Conservation (phyloP, 1,139 yeast genomes). For the Blastobotrys malaysiensis region DNA sequence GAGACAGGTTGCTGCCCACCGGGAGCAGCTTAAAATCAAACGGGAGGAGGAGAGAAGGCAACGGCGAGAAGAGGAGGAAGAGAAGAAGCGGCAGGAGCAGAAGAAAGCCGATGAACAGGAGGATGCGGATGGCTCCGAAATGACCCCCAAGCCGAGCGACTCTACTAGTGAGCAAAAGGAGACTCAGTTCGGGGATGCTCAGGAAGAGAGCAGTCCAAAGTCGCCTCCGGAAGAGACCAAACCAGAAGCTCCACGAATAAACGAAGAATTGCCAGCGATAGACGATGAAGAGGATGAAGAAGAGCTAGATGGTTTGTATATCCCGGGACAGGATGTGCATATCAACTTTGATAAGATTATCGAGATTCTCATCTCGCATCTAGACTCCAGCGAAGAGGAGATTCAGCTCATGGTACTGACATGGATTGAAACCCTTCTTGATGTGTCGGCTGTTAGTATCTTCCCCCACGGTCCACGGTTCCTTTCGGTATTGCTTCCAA, state of each 20-base stretch:
- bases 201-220: neutral
- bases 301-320: constrained; percentile 45
- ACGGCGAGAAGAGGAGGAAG: constrained; percentile 11
- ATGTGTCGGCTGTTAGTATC: constrained; percentile 71
- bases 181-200: neutral
- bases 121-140: neutral
- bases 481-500: constrained; percentile 50
- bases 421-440: constrained; percentile 76
- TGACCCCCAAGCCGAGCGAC: neutral
- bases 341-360: constrained; percentile 78
- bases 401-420: constrained; percentile 74
- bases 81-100: constrained; percentile 6
- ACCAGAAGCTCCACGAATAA: too few species aligned
- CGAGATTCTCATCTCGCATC: constrained; percentile 70
- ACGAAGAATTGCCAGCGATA: too few species aligned
- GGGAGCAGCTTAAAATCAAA: constrained; percentile 8
- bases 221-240: neutral
- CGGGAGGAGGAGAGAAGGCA: constrained; percentile 5
- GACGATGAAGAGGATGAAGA: constrained; percentile 18
- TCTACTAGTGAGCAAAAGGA: neutral
- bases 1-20: constrained; percentile 28
- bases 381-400: constrained; percentile 68
- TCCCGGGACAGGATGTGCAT: constrained; percentile 82
- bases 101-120: neutral
- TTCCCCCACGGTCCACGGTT: constrained; percentile 59